Base-by-base conservation (phyloP, 257 asterid species). In the Solanum medicagineum region DNA sequence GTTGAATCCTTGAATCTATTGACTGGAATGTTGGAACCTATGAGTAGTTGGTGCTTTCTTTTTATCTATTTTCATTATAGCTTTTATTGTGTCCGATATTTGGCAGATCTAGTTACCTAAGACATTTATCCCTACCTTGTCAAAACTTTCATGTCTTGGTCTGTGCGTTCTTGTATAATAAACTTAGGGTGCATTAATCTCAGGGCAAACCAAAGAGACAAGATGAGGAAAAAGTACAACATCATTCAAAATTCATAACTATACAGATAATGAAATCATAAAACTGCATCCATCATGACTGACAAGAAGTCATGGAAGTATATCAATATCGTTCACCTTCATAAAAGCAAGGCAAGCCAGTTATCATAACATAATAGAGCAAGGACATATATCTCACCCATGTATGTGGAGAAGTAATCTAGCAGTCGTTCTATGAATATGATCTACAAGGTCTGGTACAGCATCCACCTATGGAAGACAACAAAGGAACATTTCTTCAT, bases 341-440 rank as follows among this genome's bases (percentile, higher is more conserved):
- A 54, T 49, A 75, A 49, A 36, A 75, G 81, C 44, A 49, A 51
- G 16, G 63, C 17, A 77, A 55, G 16, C 63, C 47, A 51, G 83
- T 51, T 54, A 53, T 24, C 66, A 59, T 45, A 20, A 51, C 32
- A 47, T 40, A 42, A 85, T 17, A 57, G 53, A 66, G 71, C 83
- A 82, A 87, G 85, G 83, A 53, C 47, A 79, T 16, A 79, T 62
- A 82, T 87, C 98, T 92, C 91, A 97, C 99, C 98, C 98, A 87
- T 93, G 91, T 80, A 95, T 91, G 89, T 97, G 96, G 83, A 97
- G 99, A 51, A 95, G 94, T 88, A 88, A 90, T 82, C 95, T 95
- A 45, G 99, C 95, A 10, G 99, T 97, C 60, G 99, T 94, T 91
- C 90, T 92, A 85, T 97, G 98, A 87, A 97, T 91, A 80, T 90